These are phyloP conservation scores for Yueomyces sinensis DNA, from an alignment of 805 yeast genomes.

Conservation along the genomic window DNA sequence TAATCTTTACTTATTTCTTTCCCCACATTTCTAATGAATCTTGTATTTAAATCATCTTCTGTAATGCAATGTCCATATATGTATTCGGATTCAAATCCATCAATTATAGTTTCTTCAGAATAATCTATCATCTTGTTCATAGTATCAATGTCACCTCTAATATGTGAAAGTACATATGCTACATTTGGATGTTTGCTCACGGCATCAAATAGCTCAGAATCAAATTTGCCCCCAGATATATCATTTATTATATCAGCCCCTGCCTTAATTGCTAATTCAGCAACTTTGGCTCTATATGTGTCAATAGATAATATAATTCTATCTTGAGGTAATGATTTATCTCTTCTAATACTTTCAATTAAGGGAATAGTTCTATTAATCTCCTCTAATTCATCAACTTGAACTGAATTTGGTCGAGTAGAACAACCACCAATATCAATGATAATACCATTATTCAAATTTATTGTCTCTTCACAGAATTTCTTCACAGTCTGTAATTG, in stretches of 20 bases:
- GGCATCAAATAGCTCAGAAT: slow-evolving; percentile 49
- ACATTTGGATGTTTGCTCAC: slow-evolving; percentile 52
- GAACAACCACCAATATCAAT: slow-evolving; percentile 93
- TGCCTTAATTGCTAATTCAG: slow-evolving; percentile 46
- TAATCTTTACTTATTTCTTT: slow-evolving; percentile 51
- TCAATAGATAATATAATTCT: slow-evolving; percentile 64
- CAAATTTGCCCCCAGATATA: slow-evolving; percentile 69
- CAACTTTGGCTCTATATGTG: slow-evolving; percentile 71
- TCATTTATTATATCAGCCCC: slow-evolving; percentile 94
- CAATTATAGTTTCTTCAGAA: slow-evolving; percentile 6
- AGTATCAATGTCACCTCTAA: slow-evolving; percentile 66
- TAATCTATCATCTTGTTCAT: slow-evolving; percentile 56
- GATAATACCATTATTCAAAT: slow-evolving; percentile 28
- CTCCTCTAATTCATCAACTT: slow-evolving; percentile 55
- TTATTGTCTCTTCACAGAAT: slow-evolving; percentile 49
- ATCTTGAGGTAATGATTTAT: slow-evolving; percentile 24
- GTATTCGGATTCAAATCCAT: slow-evolving; percentile 7
- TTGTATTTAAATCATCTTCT: slow-evolving; percentile 10
- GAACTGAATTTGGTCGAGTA: slow-evolving; percentile 73
- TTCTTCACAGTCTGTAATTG: slow-evolving; percentile 33
- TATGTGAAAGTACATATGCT: slow-evolving; percentile 73
- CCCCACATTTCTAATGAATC: slow-evolving; percentile 43
- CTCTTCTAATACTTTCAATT: slow-evolving; percentile 43
- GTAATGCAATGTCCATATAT: slow-evolving; percentile 5
- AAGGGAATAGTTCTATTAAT: slow-evolving; percentile 57